Conservation (phyloP, 1,284 basidiomycete species). For the Apiotrichum sp. region DNA sequence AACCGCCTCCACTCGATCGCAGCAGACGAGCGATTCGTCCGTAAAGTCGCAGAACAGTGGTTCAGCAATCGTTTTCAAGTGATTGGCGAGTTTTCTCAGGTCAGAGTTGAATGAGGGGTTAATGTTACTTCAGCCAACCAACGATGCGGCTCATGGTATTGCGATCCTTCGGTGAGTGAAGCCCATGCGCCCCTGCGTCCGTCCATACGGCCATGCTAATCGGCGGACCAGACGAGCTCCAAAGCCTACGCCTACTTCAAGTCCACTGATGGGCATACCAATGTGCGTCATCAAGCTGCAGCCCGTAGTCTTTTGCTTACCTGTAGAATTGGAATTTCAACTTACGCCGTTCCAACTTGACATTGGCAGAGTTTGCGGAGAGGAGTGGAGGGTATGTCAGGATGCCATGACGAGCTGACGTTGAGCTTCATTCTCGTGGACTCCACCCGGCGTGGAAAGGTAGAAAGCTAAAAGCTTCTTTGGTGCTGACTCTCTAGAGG, state of each 20-base stretch:
- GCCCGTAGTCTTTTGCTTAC: neutral
- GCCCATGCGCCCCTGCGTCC: too few relatives aligned
- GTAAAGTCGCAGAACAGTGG: constrained; percentile 55
- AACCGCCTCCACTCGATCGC: constrained; percentile 80
- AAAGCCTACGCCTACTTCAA: constrained; percentile 76
- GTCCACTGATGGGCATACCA: constrained; percentile 88
- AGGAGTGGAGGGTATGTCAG: constrained; percentile 61
- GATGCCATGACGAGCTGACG: constrained; percentile 18
- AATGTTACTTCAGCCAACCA: constrained; percentile 85
- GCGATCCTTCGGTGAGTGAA: constrained; percentile 55
- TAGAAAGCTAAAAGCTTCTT: constrained; percentile 12
- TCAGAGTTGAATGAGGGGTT: neutral
- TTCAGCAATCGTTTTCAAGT: constrained; percentile 35
- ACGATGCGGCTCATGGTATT: constrained; percentile 92
- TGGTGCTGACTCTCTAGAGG: constrained; percentile 49
- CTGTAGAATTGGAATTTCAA: constrained; percentile 75
- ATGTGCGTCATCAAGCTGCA: constrained; percentile 49
- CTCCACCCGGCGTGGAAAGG: constrained; percentile 85
- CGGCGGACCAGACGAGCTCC: constrained; percentile 40
- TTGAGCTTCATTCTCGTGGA: constrained; percentile 83
- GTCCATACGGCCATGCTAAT: too few relatives aligned
- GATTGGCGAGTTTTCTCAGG: constrained; percentile 25
- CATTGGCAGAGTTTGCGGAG: constrained; percentile 60
- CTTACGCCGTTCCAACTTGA: constrained; percentile 76
- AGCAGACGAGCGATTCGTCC: constrained; percentile 67